phyloP scores from a whole-genome alignment of 2,329 filamentous ascomycete genomes.

The Fusarium cicatricum region DNA sequence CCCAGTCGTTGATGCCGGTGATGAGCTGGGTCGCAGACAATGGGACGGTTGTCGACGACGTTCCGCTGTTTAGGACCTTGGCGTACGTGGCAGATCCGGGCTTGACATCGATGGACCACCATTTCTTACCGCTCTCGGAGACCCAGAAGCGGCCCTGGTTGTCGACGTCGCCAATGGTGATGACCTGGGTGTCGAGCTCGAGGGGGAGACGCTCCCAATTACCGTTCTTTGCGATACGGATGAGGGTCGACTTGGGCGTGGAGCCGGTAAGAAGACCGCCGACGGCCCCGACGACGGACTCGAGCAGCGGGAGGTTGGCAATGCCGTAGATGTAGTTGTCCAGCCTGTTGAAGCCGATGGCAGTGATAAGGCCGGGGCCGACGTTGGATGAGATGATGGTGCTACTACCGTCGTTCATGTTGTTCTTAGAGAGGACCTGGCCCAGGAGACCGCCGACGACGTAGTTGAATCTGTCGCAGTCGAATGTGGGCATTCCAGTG shows the following conservation, averaged over 20 bases:
- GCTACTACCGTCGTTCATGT: constrained; percentile 8
- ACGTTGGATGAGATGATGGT: not conserved
- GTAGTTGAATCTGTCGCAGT: constrained; percentile 24
- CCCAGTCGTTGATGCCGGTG: constrained; percentile 18
- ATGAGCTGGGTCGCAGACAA: not conserved
- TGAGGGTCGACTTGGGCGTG: constrained; percentile 4
- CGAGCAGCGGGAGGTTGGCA: not conserved
- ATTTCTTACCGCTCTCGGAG: constrained; percentile 1
- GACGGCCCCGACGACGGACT: rapidly evolving
- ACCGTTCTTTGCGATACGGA: constrained; percentile 27
- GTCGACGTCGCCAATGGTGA: constrained; percentile 31
- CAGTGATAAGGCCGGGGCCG: constrained; percentile 13
- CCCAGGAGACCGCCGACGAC: constrained; percentile 7
- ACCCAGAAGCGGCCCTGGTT: constrained; percentile 22
- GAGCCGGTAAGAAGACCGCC: too few species aligned
- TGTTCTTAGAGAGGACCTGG: constrained; percentile 11
- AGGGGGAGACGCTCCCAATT: not conserved
- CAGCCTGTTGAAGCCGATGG: constrained; percentile 32
- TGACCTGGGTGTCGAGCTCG: not conserved
- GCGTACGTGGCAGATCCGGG: constrained; percentile 4
- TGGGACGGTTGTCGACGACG: not conserved
- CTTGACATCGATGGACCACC: constrained; percentile 25
- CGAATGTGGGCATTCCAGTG: constrained; percentile 9
- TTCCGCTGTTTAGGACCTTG: not conserved
- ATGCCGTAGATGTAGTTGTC: constrained; percentile 39